These are phyloP conservation scores for Erigeron philadelphicus DNA, from an alignment of 140 eudicot species.

Conservation along the genomic window DNA sequence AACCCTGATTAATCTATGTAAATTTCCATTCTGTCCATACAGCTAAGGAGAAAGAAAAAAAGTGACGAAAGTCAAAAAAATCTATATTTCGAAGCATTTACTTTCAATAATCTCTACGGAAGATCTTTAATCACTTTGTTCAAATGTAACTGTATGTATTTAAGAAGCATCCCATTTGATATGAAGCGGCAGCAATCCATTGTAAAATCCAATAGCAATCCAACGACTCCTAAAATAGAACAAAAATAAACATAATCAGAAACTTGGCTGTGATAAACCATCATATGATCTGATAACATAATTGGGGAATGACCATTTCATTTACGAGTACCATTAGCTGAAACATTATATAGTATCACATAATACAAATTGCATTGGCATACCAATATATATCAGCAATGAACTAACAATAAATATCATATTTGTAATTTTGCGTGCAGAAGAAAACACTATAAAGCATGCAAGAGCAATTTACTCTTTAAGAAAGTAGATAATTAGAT, in stretches of 20 bases:
- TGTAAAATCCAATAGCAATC: constrained; percentile 16
- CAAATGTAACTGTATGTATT: constrained; percentile 21
- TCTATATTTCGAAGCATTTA: constrained; percentile 23
- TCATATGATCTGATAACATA: background rate
- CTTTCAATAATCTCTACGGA: background rate
- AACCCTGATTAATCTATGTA: constrained; percentile 29
- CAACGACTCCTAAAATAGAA: constrained; percentile 23
- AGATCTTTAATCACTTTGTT: constrained; percentile 25
- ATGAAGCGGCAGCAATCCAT: constrained; percentile 20
- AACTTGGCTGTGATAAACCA: background rate
- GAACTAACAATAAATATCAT: background rate
- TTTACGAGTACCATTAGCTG: no score
- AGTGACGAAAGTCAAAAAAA: background rate
- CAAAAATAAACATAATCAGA: constrained; percentile 13
- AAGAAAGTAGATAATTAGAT: no score
- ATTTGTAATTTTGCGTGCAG: background rate
- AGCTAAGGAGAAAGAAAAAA: background rate
- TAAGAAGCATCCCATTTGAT: constrained; percentile 16
- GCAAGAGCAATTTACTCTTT: background rate
- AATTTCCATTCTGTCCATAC: constrained; percentile 18
- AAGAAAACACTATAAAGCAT: background rate
- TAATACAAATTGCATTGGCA: background rate
- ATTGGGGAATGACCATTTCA: no score
- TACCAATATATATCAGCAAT: background rate
- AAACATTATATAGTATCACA: no score